Conservation (phyloP, 1,284 basidiomycete genomes). For the Ceratorhiza oryzae-sativae region DNA sequence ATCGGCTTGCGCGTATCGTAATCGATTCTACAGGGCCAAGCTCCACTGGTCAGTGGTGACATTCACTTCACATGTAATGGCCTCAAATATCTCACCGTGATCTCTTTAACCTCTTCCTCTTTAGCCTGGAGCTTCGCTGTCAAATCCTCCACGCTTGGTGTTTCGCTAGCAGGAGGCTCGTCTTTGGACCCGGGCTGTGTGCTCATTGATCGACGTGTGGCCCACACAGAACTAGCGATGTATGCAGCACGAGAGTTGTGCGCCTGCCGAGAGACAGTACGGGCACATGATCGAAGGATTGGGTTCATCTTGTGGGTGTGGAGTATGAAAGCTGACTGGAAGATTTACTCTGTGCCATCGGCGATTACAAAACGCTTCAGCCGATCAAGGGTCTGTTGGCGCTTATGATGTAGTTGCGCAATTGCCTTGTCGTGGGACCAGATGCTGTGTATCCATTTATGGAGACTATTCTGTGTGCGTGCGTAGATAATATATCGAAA, state of each 20-base stretch:
- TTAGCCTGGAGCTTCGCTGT: constrained; percentile 68
- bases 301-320: constrained; percentile 20
- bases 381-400: constrained; percentile 14
- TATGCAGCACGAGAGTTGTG: constrained; percentile 1
- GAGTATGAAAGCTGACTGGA: neutral
- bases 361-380: constrained; percentile 10
- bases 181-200: constrained; percentile 18
- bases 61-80: neutral
- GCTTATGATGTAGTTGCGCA: too few species aligned
- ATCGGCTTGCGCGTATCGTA: constrained; percentile 91
- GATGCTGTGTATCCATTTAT: neutral
- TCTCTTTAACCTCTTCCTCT: constrained; percentile 73
- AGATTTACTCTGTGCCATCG: constrained; percentile 2
- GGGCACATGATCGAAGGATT: constrained; percentile 20
- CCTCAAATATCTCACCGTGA: constrained; percentile 66
- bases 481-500: constrained; percentile 18
- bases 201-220: constrained; percentile 22
- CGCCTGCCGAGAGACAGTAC: constrained; percentile 26
- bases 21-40: constrained; percentile 64
- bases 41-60: neutral
- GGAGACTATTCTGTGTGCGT: constrained; percentile 1
- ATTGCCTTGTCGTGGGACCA: too few species aligned
- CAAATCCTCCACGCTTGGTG: constrained; percentile 38
- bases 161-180: neutral
- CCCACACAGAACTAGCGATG: neutral